Conservation (phyloP, 768 basidiomycete genomes). For the Dictyophora rubrovolvata region DNA sequence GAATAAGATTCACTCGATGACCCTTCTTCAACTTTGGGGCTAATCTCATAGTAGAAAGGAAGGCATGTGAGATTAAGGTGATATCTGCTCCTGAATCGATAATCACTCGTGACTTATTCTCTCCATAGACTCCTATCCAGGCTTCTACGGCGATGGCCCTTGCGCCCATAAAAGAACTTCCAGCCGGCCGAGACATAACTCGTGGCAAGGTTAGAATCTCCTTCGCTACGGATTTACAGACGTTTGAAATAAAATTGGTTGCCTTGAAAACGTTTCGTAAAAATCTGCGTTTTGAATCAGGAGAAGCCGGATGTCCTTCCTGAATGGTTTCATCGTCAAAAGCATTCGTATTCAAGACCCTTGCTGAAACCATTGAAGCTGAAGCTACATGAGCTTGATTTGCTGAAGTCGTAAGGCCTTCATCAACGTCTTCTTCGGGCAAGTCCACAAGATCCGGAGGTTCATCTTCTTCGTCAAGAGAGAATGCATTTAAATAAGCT, state of each 20-base stretch:
- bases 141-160: constrained; percentile 16
- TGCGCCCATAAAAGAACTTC: constrained; percentile 25
- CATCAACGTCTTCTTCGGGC: no score
- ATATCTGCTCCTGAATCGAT: constrained; percentile 28
- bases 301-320: no score
- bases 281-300: neutral
- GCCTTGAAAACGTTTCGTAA: neutral
- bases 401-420: no score
- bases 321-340: no score
- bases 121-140: constrained; percentile 3
- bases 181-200: constrained; percentile 19
- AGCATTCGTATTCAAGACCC: no score
- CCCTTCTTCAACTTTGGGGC: constrained; percentile 17
- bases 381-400: no score
- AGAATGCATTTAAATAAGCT: constrained; percentile 13
- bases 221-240: neutral
- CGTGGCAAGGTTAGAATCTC: constrained; percentile 14
- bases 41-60: neutral
- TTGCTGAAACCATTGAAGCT: no score
- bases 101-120: constrained; percentile 9
- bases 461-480: constrained; percentile 12
- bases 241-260: neutral
- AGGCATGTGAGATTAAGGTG: constrained; percentile 22
- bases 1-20: constrained; percentile 21
- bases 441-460: neutral